phyloP scores from a whole-genome alignment of 768 basidiomycete species.

The Neoboletus brunneissimus region DNA sequence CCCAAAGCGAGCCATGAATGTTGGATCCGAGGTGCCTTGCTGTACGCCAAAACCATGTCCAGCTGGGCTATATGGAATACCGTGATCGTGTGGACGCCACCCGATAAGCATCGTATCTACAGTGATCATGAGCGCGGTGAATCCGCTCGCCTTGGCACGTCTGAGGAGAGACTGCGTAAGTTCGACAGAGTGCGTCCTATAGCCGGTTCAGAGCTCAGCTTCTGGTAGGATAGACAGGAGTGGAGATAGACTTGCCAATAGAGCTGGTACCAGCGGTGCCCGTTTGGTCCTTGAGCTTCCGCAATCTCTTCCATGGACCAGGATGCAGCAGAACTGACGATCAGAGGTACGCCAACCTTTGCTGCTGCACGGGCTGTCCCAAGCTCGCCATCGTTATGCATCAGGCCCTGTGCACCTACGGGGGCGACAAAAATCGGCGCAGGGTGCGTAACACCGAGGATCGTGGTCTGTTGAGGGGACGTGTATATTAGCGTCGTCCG shows the following conservation, averaged over 20 bases:
- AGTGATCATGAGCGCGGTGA: slow-evolving; percentile 43
- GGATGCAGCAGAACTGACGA: slow-evolving; percentile 31
- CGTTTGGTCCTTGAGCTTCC: slow-evolving; percentile 39
- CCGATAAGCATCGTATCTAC: slow-evolving; percentile 43
- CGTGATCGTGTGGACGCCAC: slow-evolving; percentile 45
- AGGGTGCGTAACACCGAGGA: slow-evolving; percentile 47
- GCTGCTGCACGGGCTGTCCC: slow-evolving; percentile 44
- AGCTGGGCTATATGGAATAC: slow-evolving; percentile 38
- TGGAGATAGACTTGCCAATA: slow-evolving; percentile 35
- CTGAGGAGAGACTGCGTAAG: slow-evolving; percentile 40
- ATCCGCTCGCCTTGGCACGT: slow-evolving; percentile 43
- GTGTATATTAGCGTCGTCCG: background rate
- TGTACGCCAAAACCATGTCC: slow-evolving; percentile 39
- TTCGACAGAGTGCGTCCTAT: slow-evolving; percentile 39
- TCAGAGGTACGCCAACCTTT: slow-evolving; percentile 44
- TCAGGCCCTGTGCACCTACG: slow-evolving; percentile 54
- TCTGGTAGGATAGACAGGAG: background rate
- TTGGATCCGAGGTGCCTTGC: slow-evolving; percentile 44
- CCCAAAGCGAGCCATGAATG: slow-evolving; percentile 41
- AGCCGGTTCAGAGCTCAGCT: background rate
- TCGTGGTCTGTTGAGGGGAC: slow-evolving; percentile 46
- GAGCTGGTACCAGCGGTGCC: slow-evolving; percentile 49
- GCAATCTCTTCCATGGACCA: slow-evolving; percentile 52
- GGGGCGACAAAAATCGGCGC: slow-evolving; percentile 53
- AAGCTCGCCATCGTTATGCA: slow-evolving; percentile 43